phyloP scores from a whole-genome alignment of 192 early-diverging fungal species.

The Umbelopsis vinacea region DNA sequence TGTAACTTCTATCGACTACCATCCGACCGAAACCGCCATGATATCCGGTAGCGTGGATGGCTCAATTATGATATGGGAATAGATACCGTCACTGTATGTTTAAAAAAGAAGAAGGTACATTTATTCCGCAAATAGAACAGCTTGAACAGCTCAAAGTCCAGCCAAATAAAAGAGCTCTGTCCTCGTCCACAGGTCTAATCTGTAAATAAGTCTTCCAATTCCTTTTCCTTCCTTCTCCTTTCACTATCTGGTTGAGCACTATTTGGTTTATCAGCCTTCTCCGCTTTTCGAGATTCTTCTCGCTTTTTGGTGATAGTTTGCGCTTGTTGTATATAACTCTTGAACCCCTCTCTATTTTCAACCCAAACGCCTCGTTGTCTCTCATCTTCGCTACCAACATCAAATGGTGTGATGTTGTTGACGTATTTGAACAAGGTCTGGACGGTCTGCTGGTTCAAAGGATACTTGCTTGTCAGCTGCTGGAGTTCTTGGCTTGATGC shows the following conservation, averaged over 20 bases:
- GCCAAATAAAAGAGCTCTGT: too few species aligned
- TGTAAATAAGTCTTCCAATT: constrained; percentile 14
- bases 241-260: neutral
- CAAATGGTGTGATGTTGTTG: constrained; percentile 20
- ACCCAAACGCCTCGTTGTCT: constrained; percentile 26
- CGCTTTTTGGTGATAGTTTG: neutral
- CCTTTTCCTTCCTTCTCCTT: constrained; percentile 11
- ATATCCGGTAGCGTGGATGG: constrained; percentile 73
- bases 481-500: neutral
- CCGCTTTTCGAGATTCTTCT: neutral
- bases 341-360: constrained; percentile 4
- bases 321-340: neutral
- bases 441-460: neutral
- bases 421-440: constrained; percentile 22
- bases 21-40: constrained; percentile 64
- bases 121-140: neutral
- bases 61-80: constrained; percentile 64
- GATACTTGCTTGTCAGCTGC: neutral
- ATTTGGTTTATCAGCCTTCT: neutral
- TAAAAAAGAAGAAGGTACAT: neutral
- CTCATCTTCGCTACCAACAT: constrained; percentile 16
- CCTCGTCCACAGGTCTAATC: neutral
- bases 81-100: neutral
- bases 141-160: too few species aligned
- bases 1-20: constrained; percentile 71